Evolutionary conservation across 2,329 filamentous ascomycete genomes (phyloP).

Genomic region (Verticillium albo-atrum): DNA sequence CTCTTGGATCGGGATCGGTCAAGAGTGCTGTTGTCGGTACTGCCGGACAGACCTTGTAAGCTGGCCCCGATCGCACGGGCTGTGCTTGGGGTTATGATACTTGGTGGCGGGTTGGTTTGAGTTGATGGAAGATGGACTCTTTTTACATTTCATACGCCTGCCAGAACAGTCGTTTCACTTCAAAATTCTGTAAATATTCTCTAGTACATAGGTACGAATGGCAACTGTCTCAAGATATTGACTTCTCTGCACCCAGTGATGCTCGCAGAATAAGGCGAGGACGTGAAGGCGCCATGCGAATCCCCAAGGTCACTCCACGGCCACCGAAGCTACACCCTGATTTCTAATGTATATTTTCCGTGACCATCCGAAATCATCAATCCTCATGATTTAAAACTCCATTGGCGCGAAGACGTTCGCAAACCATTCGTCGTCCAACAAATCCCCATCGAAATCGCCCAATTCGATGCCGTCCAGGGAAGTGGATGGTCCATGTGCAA

Average conservation of each 20-base stretch:
- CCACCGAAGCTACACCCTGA: no score
- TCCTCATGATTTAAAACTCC: constrained; percentile 9
- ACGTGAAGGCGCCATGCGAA: no score
- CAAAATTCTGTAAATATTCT: background rate
- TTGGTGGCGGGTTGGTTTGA: background rate
- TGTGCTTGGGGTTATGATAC: background rate
- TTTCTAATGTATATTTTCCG: background rate
- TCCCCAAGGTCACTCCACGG: no score
- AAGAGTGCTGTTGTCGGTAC: constrained; percentile 29
- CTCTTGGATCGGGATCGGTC: constrained; percentile 37
- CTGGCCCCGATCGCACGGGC: background rate
- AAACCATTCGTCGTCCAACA: constrained; percentile 10
- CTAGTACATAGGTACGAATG: background rate
- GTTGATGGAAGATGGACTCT: background rate
- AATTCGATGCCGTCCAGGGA: constrained; percentile 7
- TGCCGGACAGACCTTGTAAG: constrained; percentile 26
- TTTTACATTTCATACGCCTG: background rate
- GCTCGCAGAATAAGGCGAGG: no score
- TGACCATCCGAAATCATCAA: no score
- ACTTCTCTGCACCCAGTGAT: no score
- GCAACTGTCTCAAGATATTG: background rate
- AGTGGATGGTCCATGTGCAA: background rate
- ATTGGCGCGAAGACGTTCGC: constrained; percentile 9
- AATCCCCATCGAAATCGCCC: constrained; percentile 5
- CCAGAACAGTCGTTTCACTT: background rate